Evolutionary conservation across 768 basidiomycete genomes (phyloP), one percentile per base, ranked within the genome.

Genomic region (Suillus clintonianus): DNA sequence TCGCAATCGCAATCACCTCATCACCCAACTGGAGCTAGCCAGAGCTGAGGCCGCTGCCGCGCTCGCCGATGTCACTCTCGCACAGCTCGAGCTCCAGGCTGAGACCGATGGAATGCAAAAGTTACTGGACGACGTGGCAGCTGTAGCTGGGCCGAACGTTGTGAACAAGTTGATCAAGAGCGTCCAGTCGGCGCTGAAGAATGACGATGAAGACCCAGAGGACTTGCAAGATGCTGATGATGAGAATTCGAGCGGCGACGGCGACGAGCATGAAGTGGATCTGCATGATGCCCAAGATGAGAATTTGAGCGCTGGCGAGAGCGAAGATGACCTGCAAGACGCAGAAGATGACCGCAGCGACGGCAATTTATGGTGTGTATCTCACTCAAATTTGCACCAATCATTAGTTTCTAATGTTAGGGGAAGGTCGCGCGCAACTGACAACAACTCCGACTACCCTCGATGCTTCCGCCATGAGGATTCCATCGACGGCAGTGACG

Each of bases 1-100:
- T 47, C 74, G 74, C 22, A 68, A 76, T 45, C 73, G 71, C 30
- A 47, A 57, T 4, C 64, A 69, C 53, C 65, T 75, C 37, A 63
- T 69, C 32, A 37, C 0, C 10, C 60, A 63, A 24, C 68, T 73
- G 55, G 62, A 64, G 8, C 62, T 61, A 19, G 59, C 64, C 30
- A 67, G 63, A 2, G 45, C 64, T 0, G 72, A 76, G 39, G 65
- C 62, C 24, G 54, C 50, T 3, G 65, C 70, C 43, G 72, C 75
- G 2, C 66, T 72, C 42, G 67, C 48, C 15, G 75, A 76, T 34
- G 67, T 64, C 13, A 71, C 69, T 9, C 63, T 76, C 6, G 74
- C 72, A 24, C 67, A 73, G 32, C 27, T 61, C 0, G 74, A 76
- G 17, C 57, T 75, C 6, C 62, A 60, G 34, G 60, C 66, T 22